These are phyloP conservation scores for Prinsepia uniflora DNA, from an alignment of 306 rosid species.

Conservation along the genomic window DNA sequence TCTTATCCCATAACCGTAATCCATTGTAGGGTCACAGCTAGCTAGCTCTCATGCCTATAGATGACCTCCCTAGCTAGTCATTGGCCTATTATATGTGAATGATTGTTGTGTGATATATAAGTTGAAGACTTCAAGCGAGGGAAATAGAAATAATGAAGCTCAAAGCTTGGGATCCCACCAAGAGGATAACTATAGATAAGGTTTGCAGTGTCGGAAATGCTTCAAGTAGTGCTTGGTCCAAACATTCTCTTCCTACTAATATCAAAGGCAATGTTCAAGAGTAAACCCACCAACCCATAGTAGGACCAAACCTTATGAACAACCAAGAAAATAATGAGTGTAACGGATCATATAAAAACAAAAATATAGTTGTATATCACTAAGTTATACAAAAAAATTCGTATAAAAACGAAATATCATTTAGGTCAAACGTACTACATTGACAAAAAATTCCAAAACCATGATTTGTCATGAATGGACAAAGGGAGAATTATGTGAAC, in stretches of 20 bases:
- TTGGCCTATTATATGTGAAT: not conserved
- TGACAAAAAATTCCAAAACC: not conserved
- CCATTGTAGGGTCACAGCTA: no score
- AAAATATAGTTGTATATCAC: not conserved
- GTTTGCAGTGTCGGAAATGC: slow-evolving; percentile 15
- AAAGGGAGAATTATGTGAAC: not conserved
- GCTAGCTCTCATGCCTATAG: no score
- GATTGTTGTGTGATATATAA: slow-evolving; percentile 2
- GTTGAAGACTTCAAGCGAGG: not conserved
- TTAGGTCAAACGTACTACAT: no score
- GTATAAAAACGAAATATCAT: no score
- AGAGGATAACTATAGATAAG: slow-evolving; percentile 23
- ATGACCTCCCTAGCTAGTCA: no score
- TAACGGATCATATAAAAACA: no score
- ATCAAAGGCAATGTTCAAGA: slow-evolving; percentile 4
- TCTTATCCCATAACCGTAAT: no score
- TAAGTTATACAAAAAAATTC: no score
- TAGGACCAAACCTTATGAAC: not conserved
- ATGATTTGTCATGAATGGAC: not conserved
- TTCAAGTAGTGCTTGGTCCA: slow-evolving; percentile 19
- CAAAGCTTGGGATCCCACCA: slow-evolving; percentile 27
- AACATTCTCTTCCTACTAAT: slow-evolving; percentile 3
- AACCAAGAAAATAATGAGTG: not conserved
- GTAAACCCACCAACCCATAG: not conserved
- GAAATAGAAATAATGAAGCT: not conserved